Evolutionary conservation across 805 yeast genomes (phyloP).

Genomic region (Sungouiozyma intestinalis): DNA sequence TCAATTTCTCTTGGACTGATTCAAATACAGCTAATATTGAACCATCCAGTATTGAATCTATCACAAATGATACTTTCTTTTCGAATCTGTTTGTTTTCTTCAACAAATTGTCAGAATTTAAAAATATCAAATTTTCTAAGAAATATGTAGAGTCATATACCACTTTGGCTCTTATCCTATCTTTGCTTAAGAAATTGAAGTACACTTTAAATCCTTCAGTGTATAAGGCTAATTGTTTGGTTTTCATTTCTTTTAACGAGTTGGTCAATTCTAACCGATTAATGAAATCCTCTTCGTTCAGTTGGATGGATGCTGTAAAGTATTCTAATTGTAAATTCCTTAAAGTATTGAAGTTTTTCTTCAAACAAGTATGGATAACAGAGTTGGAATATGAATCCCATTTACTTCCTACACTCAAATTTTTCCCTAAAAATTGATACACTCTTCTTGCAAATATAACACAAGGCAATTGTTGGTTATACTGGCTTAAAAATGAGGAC

Average conservation of each 20-base stretch:
- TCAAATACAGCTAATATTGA: constrained; percentile 7
- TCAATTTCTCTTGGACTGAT: constrained; percentile 3
- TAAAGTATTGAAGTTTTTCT: constrained; percentile 12
- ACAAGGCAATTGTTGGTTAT: constrained; percentile 6
- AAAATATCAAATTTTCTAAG: constrained; percentile 17
- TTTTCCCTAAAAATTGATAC: constrained; percentile 7
- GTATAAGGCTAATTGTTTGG: constrained; percentile 19
- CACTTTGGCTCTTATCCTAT: constrained; percentile 12
- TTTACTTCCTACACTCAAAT: constrained; percentile 10
- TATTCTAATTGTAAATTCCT: constrained; percentile 17
- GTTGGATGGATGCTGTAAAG: constrained; percentile 16
- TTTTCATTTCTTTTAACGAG: constrained; percentile 6
- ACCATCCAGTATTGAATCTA: constrained; percentile 14
- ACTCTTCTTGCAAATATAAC: constrained; percentile 7
- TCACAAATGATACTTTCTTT: constrained; percentile 10
- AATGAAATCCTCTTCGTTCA: constrained; percentile 22
- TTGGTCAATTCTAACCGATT: constrained; percentile 14
- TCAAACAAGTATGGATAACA: constrained; percentile 8
- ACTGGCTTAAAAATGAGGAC: constrained; percentile 8
- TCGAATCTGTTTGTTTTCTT: constrained; percentile 13
- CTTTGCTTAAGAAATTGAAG: constrained; percentile 14
- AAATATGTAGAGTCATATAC: constrained; percentile 12
- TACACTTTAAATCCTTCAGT: constrained; percentile 28
- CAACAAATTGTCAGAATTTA: constrained; percentile 14
- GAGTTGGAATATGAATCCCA: constrained; percentile 12